Conservation (phyloP, 2,329 filamentous ascomycete species). For the Aspergillus sojae region DNA sequence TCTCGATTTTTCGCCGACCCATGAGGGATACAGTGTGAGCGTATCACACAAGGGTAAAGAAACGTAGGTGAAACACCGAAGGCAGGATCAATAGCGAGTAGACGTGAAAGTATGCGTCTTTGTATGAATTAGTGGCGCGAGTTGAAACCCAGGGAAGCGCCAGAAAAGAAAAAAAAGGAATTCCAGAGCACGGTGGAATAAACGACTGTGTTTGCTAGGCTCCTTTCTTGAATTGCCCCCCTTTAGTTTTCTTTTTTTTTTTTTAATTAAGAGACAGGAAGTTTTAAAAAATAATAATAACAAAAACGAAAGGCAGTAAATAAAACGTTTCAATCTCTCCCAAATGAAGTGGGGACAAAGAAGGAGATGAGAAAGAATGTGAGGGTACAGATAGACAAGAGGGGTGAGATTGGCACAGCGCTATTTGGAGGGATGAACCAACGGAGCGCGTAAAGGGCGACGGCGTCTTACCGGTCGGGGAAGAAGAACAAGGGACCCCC, state of each 20-base stretch:
- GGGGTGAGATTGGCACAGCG: conserved; percentile 14
- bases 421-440: conserved; percentile 14
- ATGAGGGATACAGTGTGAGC: conserved; percentile 52
- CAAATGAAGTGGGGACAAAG: conserved; percentile 7
- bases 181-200: conserved; percentile 14
- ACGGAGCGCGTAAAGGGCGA: conserved; percentile 7
- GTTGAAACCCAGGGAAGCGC: conserved; percentile 15
- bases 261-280: neutral
- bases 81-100: conserved; percentile 10
- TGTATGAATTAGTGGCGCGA: conserved; percentile 15
- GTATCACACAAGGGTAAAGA: conserved; percentile 15
- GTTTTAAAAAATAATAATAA: neutral
- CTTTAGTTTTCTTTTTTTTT: neutral
- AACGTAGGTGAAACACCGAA: conserved; percentile 14
- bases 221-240: neutral
- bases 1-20: conserved; percentile 99
- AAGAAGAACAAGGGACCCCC: neutral
- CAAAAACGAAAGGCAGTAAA: conserved; percentile 2
- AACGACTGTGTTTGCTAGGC: conserved; percentile 10
- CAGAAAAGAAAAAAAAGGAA: neutral
- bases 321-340: conserved; percentile 6
- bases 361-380: conserved; percentile 9
- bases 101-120: conserved; percentile 11
- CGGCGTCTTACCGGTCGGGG: conserved; percentile 8
- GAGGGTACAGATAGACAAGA: conserved; percentile 7